Percentiles rank a stretch among this genome's conserved stretches.
These are phyloP conservation scores for Cladophialophora chaetospira DNA, from an alignment of 2,329 filamentous ascomycete genomes.

Conservation along the genomic window DNA sequence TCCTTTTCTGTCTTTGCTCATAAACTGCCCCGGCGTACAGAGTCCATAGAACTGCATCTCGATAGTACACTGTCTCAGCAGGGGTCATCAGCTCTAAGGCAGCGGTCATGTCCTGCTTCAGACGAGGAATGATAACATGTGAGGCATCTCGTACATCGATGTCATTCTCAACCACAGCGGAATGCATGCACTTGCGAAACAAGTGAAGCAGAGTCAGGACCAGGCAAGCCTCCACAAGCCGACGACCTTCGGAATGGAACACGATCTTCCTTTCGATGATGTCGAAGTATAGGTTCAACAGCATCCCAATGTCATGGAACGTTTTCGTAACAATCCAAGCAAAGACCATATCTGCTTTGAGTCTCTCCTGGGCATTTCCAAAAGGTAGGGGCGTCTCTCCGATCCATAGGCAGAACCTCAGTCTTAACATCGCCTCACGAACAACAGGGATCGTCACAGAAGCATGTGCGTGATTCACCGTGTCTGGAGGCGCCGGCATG, in stretches of 20 bases:
- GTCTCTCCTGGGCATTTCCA: slow-evolving; percentile 4
- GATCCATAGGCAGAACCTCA: slow-evolving; percentile 12
- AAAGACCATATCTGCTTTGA: slow-evolving; percentile 5
- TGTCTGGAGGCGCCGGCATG: background rate
- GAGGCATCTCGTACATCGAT: slow-evolving; percentile 15
- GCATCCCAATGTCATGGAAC: slow-evolving; percentile 7
- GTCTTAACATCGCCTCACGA: background rate
- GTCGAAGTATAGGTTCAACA: slow-evolving; percentile 13
- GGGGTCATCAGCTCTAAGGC: slow-evolving; percentile 11
- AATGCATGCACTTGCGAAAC: slow-evolving; percentile 10
- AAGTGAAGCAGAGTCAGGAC: slow-evolving; percentile 8
- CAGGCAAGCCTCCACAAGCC: slow-evolving; percentile 12
- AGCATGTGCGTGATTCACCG: background rate
- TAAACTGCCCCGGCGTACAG: slow-evolving; percentile 11
- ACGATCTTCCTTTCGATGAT: slow-evolving; percentile 5
- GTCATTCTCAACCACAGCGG: slow-evolving; percentile 7
- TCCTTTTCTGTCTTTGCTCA: slow-evolving; percentile 6
- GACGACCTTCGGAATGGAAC: background rate
- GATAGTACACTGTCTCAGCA: slow-evolving; percentile 3
- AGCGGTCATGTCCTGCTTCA: background rate
- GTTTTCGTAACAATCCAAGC: slow-evolving; percentile 18
- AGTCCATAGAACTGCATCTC: slow-evolving; percentile 15
- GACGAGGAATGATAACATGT: slow-evolving; percentile 7
- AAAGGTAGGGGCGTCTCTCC: slow-evolving; percentile 1
- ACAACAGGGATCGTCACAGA: background rate